Evolutionary conservation across 2,329 filamentous ascomycete genomes (phyloP), one percentile per base, ranked within the genome.

Genomic region (Arthrobotrys sinensis): DNA sequence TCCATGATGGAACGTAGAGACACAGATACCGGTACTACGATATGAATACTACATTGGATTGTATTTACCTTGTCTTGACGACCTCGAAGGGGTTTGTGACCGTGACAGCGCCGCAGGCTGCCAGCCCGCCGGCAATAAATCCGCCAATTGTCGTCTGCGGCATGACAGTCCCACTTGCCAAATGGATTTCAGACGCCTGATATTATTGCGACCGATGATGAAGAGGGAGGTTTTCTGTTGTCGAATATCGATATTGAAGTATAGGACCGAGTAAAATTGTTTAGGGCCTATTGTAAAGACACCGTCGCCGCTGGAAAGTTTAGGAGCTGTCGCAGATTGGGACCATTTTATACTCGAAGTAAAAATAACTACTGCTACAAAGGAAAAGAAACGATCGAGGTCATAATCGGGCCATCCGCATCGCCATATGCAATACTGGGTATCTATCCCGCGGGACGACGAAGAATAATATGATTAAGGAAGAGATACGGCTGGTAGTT

Each of bases 51-150:
- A 5, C n/a, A 40, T 52, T 21, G 8, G 45, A 32, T 32, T 6
- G 14, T 16, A 34, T 55, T 40, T 87, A 94, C 92, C 94, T 92
- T 84, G 98, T 98, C 89, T 99, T 99, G 84, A 99, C 94, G 11
- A 95, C 98, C 86, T 99, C 96, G 86, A 98, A 98, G 72, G 94
- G 94, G 85, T 99, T 96, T 63, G 96, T 98, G 81, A 96, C 94
- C 46, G 95, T 98, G 73, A 99, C 96, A 80, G 96, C 96, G 83
- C 96, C 96, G 86, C 95, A 98, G 81, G 96, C 96, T 83, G 96
- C 96, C 83, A 99, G 92, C 84, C 96, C 96, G 84, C 96, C 96
- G 72, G 96, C 95, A 83, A 98, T 90, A 87, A 99, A 99, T 79
- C 94, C 93, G 81, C 94, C 81, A 64, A 79, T 52, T 63, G 81